Conservation (phyloP, 495 filamentous ascomycete genomes). For the Aspergillus saccharolyticus region DNA sequence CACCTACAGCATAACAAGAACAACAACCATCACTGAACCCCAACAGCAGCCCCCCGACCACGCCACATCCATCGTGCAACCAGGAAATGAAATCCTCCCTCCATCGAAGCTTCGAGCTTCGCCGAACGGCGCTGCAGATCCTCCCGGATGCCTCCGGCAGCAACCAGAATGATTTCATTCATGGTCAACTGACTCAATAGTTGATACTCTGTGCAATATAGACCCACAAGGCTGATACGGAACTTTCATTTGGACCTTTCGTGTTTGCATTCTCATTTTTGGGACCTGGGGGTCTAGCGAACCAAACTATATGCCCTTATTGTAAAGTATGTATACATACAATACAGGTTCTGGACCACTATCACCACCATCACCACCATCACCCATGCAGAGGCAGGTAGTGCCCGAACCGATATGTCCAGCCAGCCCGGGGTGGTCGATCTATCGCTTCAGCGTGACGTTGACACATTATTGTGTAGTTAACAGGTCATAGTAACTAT, state of each 20-base stretch:
- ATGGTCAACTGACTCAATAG: neutral
- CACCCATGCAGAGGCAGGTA: too few species aligned
- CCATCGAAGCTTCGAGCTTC: neutral
- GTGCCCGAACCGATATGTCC: too few species aligned
- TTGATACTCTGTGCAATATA: neutral
- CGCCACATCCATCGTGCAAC: neutral
- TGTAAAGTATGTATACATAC: too few species aligned
- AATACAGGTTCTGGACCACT: too few species aligned
- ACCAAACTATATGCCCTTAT: too few species aligned
- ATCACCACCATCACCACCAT: too few species aligned
- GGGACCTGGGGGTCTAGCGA: neutral
- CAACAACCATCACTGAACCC: neutral
- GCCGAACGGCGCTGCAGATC: neutral
- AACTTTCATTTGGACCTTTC: neutral
- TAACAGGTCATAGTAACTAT: too few species aligned
- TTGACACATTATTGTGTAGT: too few species aligned
- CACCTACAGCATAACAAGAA: neutral
- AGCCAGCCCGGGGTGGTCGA: too few species aligned
- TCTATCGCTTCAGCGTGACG: too few species aligned
- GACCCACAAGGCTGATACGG: neutral
- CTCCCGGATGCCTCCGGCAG: neutral
- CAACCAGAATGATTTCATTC: neutral
- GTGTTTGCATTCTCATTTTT: neutral
- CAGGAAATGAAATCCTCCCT: neutral
- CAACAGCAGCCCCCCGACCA: neutral